These are phyloP conservation scores for Angomonas ambiguus DNA, from an alignment of 208 protist species.

Conservation along the genomic window DNA sequence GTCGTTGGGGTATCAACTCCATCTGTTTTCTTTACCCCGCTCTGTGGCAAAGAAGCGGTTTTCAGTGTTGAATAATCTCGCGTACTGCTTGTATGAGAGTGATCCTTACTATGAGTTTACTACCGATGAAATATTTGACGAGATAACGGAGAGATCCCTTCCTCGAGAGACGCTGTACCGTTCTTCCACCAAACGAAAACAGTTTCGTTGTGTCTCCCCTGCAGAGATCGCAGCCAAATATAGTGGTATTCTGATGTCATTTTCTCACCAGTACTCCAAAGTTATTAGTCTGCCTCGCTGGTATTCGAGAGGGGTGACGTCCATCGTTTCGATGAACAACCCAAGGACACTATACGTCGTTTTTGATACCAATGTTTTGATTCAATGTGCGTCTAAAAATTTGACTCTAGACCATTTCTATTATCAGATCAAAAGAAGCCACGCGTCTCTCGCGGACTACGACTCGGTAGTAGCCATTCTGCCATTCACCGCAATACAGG, in stretches of 20 bases:
- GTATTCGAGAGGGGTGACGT: constrained; percentile 40
- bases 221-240: constrained; percentile 51
- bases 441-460: constrained; percentile 32
- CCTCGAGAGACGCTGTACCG: constrained; percentile 21
- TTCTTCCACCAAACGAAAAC: constrained; percentile 7
- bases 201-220: constrained; percentile 50
- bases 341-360: constrained; percentile 40
- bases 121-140: constrained; percentile 48
- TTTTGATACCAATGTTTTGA: constrained; percentile 82
- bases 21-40: constrained; percentile 47
- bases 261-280: constrained; percentile 48
- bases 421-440: constrained; percentile 41
- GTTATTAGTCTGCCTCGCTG: constrained; percentile 34
- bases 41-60: constrained; percentile 23
- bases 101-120: constrained; percentile 52
- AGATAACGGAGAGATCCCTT: constrained; percentile 45
- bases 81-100: constrained; percentile 63
- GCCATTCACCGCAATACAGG: constrained; percentile 75
- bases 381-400: constrained; percentile 74
- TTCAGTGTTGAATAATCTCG: constrained; percentile 33
- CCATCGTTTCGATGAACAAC: constrained; percentile 36
- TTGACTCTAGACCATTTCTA: constrained; percentile 70
- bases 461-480: constrained; percentile 36
- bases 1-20: constrained; percentile 34
- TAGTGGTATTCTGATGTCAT: constrained; percentile 26